A percentile compares a stretch with the other conserved stretches of the same genome.
Conservation (phyloP, 257 asterid species). For the Leptodermis oblonga region DNA sequence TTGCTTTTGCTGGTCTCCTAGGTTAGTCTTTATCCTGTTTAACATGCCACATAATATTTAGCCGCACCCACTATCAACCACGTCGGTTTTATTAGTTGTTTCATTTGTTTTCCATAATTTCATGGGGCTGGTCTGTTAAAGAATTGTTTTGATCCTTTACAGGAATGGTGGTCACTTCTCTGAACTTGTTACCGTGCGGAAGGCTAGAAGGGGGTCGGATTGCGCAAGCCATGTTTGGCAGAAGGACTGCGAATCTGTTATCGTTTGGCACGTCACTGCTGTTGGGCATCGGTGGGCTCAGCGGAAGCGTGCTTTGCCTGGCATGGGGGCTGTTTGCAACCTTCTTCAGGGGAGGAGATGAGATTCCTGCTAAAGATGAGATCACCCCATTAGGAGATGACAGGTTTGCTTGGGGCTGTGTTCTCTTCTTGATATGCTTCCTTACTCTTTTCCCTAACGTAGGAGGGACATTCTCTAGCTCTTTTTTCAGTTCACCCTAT, state of each 20-base stretch:
- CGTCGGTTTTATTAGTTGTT: neutral
- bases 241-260: slow-evolving; percentile 52
- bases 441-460: slow-evolving; percentile 87
- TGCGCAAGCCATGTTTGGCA: slow-evolving; percentile 81
- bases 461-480: slow-evolving; percentile 76
- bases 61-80: neutral
- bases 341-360: slow-evolving; percentile 88
- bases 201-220: slow-evolving; percentile 92
- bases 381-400: slow-evolving; percentile 77
- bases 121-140: neutral
- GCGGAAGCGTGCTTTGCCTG: slow-evolving; percentile 77
- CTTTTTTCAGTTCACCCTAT: slow-evolving; percentile 69
- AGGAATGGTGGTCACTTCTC: slow-evolving; percentile 93
- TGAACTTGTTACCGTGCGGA: slow-evolving; percentile 84
- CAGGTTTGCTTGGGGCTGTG: slow-evolving; percentile 76
- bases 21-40: slow-evolving; percentile 36
- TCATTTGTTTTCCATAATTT: neutral
- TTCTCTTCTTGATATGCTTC: slow-evolving; percentile 75
- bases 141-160: slow-evolving; percentile 12
- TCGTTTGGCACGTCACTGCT: slow-evolving; percentile 63
- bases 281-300: slow-evolving; percentile 78
- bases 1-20: slow-evolving; percentile 90
- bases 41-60: neutral
- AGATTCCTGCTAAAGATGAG: slow-evolving; percentile 84
- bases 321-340: slow-evolving; percentile 90